phyloP scores from a whole-genome alignment of 805 yeast species.

The Candida quercuum region DNA sequence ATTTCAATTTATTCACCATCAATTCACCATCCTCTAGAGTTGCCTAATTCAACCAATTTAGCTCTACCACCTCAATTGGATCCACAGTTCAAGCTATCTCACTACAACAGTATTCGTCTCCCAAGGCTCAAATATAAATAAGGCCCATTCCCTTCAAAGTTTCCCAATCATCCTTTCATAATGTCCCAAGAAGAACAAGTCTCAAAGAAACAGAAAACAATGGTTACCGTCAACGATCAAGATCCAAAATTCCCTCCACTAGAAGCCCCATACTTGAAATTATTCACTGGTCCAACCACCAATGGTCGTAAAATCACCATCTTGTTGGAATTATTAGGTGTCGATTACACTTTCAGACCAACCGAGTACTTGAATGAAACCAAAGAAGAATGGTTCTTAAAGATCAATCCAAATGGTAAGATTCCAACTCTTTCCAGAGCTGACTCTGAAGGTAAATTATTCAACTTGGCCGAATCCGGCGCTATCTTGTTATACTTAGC shows the following conservation, averaged over 20 bases:
- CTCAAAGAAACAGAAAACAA: conserved; percentile 1
- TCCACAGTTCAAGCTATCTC: background rate
- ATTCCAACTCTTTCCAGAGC: conserved; percentile 47
- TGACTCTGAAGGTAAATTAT: conserved; percentile 31
- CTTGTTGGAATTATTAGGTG: conserved; percentile 30
- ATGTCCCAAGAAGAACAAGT: conserved; percentile 2
- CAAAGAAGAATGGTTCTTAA: conserved; percentile 50
- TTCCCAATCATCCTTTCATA: background rate
- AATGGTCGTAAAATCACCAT: conserved; percentile 35
- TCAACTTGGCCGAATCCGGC: conserved; percentile 50
- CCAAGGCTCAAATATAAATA: too few relatives aligned
- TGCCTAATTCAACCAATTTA: background rate
- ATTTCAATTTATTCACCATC: too few relatives aligned
- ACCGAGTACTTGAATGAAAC: conserved; percentile 42
- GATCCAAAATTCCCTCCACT: conserved; percentile 13
- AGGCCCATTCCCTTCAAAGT: background rate
- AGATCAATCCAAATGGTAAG: conserved; percentile 56
- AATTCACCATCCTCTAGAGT: background rate
- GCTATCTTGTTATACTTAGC: conserved; percentile 56
- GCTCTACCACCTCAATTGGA: background rate
- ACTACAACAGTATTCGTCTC: too few relatives aligned
- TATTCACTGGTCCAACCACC: conserved; percentile 35
- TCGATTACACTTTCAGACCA: conserved; percentile 27
- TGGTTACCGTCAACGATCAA: conserved; percentile 5
- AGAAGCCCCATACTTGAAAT: conserved; percentile 36